These are phyloP conservation scores for Paratinospora sagittata DNA, from an alignment of 164 flowering plant species.

Conservation along the genomic window DNA sequence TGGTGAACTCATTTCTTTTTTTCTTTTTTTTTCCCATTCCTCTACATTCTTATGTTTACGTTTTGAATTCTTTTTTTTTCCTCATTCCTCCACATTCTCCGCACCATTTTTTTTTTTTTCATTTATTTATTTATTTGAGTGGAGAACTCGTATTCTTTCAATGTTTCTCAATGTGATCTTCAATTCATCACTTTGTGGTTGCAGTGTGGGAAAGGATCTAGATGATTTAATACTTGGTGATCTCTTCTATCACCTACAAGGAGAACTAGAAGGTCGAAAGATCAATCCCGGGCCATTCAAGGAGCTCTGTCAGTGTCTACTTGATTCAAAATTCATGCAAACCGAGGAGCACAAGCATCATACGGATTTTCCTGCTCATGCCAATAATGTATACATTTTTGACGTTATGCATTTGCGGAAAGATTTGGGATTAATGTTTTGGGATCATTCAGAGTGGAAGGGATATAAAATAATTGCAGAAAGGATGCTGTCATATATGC, in stretches of 20 bases:
- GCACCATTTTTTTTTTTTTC: too few species aligned
- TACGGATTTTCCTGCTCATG: conserved; percentile 24
- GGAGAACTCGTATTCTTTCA: too few species aligned
- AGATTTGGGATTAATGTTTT: conserved; percentile 60
- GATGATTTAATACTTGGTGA: conserved; percentile 59
- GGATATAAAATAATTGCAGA: conserved; percentile 53
- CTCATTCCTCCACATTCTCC: too few species aligned
- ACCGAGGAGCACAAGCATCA: conserved; percentile 29
- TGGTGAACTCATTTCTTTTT: neutral
- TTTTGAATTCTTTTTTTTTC: too few species aligned
- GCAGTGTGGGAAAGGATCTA: conserved; percentile 60
- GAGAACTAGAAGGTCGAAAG: conserved; percentile 83
- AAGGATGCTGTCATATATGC: conserved; percentile 46
- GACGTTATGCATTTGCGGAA: conserved; percentile 36
- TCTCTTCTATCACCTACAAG: conserved; percentile 80
- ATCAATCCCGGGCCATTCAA: conserved; percentile 65
- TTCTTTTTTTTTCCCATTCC: too few species aligned
- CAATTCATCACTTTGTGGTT: conserved; percentile 8
- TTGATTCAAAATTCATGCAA: conserved; percentile 37
- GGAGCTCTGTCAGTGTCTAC: conserved; percentile 57
- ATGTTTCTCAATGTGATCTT: neutral
- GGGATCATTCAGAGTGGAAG: conserved; percentile 77
- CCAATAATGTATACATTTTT: conserved; percentile 34
- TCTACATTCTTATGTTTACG: too few species aligned
- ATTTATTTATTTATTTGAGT: neutral